These are phyloP conservation scores for Angophora floribunda DNA, from an alignment of 345 rosid genomes.

Conservation along the genomic window DNA sequence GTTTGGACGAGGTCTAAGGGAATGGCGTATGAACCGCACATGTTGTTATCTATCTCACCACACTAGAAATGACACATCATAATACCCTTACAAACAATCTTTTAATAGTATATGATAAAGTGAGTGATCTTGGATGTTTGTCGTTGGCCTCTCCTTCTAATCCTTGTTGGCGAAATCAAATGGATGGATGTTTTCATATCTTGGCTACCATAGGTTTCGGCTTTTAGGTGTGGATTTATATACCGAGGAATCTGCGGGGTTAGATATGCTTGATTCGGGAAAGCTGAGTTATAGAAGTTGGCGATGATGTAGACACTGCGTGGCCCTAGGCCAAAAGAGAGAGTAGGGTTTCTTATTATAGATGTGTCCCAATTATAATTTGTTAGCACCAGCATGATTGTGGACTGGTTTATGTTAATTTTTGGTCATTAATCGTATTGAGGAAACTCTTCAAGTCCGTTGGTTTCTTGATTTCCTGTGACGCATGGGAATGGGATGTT, in stretches of 20 bases:
- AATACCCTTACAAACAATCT: not conserved
- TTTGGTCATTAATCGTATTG: not conserved
- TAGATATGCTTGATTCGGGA: not conserved
- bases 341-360: not conserved
- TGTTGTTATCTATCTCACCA: not conserved
- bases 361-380: not conserved
- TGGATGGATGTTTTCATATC: not conserved
- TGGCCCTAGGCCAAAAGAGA: not conserved
- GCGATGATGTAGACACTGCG: not conserved
- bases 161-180: not conserved
- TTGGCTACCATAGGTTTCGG: not conserved
- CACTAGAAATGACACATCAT: not conserved
- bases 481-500: not conserved
- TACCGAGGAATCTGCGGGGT: not conserved
- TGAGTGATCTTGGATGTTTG: not conserved
- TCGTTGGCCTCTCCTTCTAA: not conserved
- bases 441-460: not conserved
- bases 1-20: not conserved
- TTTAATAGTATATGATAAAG: not conserved
- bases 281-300: not conserved
- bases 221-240: not conserved
- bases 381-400: not conserved
- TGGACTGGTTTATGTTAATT: not conserved
- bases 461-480: not conserved
- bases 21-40: not conserved